A percentile compares a stretch with the other conserved stretches of the same genome.
phyloP scores from a whole-genome alignment of 1,284 basidiomycete genomes.

The Trametes sp. region DNA sequence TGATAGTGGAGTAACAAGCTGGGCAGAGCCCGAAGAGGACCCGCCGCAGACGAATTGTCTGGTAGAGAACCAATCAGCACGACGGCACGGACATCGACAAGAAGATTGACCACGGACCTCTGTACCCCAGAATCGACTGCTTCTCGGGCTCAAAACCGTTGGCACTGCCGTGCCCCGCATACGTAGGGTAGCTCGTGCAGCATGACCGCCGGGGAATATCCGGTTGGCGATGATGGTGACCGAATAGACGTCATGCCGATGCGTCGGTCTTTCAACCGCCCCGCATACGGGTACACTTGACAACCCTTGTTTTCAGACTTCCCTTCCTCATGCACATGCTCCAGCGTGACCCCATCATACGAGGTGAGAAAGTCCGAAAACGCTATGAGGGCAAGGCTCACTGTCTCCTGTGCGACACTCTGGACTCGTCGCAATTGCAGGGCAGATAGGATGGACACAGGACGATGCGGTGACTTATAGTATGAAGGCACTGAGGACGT shows the following conservation, averaged over 20 bases:
- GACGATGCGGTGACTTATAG: not conserved
- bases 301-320: not conserved
- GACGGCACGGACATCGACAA: conserved; percentile 3
- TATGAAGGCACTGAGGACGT: not conserved
- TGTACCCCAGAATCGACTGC: conserved; percentile 15
- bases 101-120: not conserved
- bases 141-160: conserved; percentile 12
- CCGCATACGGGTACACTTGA: conserved; percentile 18
- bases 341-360: not conserved
- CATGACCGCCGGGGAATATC: conserved; percentile 20
- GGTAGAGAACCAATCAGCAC: conserved; percentile 8
- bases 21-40: conserved; percentile 17
- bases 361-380: not conserved
- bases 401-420: not conserved
- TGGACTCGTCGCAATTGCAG: not conserved
- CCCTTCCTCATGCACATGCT: not conserved
- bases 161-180: conserved; percentile 17
- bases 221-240: conserved; percentile 9
- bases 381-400: not conserved
- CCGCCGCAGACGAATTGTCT: conserved; percentile 13
- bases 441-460: not conserved
- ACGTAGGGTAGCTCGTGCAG: not conserved
- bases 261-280: conserved; percentile 6
- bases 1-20: conserved; percentile 15
- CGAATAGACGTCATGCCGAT: conserved; percentile 15